These are phyloP conservation scores for Botryosphaeria dothidea DNA, from an alignment of 2,329 filamentous ascomycete genomes.

Conservation along the genomic window DNA sequence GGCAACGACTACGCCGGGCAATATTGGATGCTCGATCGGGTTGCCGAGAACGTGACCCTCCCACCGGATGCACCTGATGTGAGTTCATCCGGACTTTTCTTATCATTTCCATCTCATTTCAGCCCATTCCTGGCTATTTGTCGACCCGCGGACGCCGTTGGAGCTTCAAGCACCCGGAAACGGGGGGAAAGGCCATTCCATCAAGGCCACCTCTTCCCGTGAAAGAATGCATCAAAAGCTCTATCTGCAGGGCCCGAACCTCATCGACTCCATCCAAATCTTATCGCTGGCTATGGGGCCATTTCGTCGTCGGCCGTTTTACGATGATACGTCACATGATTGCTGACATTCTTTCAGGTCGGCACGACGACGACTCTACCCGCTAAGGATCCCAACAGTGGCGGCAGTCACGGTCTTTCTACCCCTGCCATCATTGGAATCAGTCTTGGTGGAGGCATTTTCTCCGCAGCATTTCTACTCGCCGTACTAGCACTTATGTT, in stretches of 20 bases:
- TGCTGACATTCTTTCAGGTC: background rate
- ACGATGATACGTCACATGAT: background rate
- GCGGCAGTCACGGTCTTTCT: background rate
- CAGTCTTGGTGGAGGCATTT: constrained; percentile 5
- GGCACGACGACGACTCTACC: background rate
- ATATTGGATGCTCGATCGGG: constrained; percentile 6
- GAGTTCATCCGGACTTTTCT: background rate
- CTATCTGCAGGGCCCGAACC: too few relatives aligned
- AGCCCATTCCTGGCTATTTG: background rate
- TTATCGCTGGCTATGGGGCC: too few relatives aligned
- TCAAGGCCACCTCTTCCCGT: too few relatives aligned
- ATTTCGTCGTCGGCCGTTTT: background rate
- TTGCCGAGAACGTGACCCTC: background rate
- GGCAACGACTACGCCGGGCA: background rate
- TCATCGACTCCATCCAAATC: too few relatives aligned
- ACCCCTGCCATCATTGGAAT: constrained; percentile 1
- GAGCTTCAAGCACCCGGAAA: too few relatives aligned
- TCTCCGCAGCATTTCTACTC: background rate
- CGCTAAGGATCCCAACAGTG: too few relatives aligned
- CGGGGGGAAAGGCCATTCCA: too few relatives aligned
- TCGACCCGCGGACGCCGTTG: background rate
- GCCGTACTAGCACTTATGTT: background rate
- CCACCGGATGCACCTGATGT: constrained; percentile 9
- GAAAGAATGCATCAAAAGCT: too few relatives aligned
- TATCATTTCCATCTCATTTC: background rate